Evolutionary conservation across 1,139 yeast species (phyloP).

Genomic region (Zygoascus meyerae): DNA sequence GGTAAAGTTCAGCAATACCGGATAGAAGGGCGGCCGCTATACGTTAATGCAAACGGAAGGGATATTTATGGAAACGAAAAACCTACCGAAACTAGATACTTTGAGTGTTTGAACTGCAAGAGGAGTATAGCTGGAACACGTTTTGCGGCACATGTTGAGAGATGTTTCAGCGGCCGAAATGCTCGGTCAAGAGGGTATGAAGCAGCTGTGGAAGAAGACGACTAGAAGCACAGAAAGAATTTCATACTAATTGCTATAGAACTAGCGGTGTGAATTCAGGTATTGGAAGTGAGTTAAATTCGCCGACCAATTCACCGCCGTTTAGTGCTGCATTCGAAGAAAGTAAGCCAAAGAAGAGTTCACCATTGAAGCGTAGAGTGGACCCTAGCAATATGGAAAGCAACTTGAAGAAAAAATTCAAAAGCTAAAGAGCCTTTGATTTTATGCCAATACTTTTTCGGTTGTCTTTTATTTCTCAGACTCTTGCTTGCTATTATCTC

Average conservation of each 20-base stretch:
- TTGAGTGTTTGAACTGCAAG: slow-evolving; percentile 73
- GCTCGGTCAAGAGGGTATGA: slow-evolving; percentile 19
- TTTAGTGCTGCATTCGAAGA: slow-evolving; percentile 9
- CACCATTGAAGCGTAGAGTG: slow-evolving; percentile 20
- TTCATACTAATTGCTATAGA: background rate
- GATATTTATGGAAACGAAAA: slow-evolving; percentile 50
- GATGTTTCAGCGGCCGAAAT: slow-evolving; percentile 63
- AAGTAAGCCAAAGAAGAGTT: slow-evolving; percentile 8
- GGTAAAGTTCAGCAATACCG: slow-evolving; percentile 20
- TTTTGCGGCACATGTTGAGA: slow-evolving; percentile 86
- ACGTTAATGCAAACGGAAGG: slow-evolving; percentile 34
- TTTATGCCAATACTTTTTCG: too few species aligned
- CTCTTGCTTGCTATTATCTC: too few species aligned
- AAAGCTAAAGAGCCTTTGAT: too few species aligned
- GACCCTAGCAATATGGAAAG: too few species aligned
- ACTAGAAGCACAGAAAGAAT: background rate
- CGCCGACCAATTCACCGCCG: slow-evolving; percentile 18
- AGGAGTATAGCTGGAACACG: slow-evolving; percentile 86
- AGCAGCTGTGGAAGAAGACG: slow-evolving; percentile 5
- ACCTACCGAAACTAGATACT: slow-evolving; percentile 47
- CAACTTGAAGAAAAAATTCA: too few species aligned
- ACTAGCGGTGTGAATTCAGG: slow-evolving; percentile 5
- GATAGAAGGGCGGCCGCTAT: slow-evolving; percentile 28
- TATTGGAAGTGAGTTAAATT: slow-evolving; percentile 16
- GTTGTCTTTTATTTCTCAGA: too few species aligned